These are phyloP conservation scores for Tuber umbilicatum DNA, from an alignment of 495 filamentous ascomycete genomes.

Conservation along the genomic window DNA sequence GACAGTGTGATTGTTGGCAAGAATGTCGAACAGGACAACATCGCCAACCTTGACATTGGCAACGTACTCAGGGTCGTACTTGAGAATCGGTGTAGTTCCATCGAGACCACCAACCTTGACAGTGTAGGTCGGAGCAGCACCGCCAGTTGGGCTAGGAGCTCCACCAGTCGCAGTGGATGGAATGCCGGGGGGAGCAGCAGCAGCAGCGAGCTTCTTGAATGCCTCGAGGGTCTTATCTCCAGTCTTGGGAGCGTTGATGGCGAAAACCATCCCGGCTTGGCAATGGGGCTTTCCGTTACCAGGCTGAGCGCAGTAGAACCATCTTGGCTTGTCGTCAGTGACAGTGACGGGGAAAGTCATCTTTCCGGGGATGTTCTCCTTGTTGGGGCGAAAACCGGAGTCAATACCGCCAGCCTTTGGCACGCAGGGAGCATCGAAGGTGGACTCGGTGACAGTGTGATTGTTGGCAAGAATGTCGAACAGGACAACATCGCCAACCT, in stretches of 20 bases:
- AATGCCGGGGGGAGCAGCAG: not conserved
- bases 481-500: slow-evolving; percentile 57
- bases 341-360: slow-evolving; percentile 47
- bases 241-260: slow-evolving; percentile 15
- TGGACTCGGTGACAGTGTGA: slow-evolving; percentile 65
- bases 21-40: slow-evolving; percentile 61
- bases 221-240: slow-evolving; percentile 22
- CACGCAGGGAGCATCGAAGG: slow-evolving; percentile 58
- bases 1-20: slow-evolving; percentile 59
- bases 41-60: slow-evolving; percentile 52
- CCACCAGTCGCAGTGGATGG: not conserved
- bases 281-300: slow-evolving; percentile 43
- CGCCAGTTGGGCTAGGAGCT: not conserved
- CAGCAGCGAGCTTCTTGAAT: slow-evolving; percentile 13
- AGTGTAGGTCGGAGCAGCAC: slow-evolving; percentile 10
- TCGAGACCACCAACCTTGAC: slow-evolving; percentile 52
- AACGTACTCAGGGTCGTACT: slow-evolving; percentile 53
- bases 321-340: slow-evolving; percentile 50
- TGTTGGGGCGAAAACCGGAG: slow-evolving; percentile 47
- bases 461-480: slow-evolving; percentile 62
- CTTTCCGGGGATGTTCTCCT: slow-evolving; percentile 36
- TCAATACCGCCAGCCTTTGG: slow-evolving; percentile 51
- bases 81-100: slow-evolving; percentile 42
- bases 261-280: slow-evolving; percentile 39
- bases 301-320: slow-evolving; percentile 53